Evolutionary conservation across 2,329 filamentous ascomycete genomes (phyloP), one percentile per base, ranked within the genome.

Genomic region (Proliferodiscus dingleyae): DNA sequence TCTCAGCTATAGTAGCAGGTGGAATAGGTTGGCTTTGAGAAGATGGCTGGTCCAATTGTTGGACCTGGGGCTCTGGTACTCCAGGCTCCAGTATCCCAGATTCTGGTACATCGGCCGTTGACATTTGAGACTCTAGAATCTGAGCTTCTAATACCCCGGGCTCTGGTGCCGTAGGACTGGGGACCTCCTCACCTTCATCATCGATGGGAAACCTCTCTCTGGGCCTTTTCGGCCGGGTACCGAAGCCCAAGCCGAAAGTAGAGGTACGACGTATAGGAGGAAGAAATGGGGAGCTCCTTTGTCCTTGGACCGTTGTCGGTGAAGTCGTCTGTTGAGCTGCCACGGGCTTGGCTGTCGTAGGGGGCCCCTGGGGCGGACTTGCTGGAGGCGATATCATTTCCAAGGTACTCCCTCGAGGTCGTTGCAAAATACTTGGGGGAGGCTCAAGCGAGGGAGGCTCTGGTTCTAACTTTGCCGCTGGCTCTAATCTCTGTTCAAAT

Each of bases 201-300:
- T 59, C 55, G 45, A 56, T 51, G 19, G 58, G 46, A 37, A 59
- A 57, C 43, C 55, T n/a, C n/a, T n/a, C n/a, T n/a, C n/a, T 55
- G 45, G 50, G 49, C 42, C 56, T 52, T 50, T 61, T 51, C 49
- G 59, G 43, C 50, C 59, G 49, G 43, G 61, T 47, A 45, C 58
- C 51, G 58, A 66, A 59, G 46, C 60, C 48, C n/a, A 71, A 56
- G 33, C 73, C 73, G 60, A 83, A 77, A 3, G 75, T 77, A 13
- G 79, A 81, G 11, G 70, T 72, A 24, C 77, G 70, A 37, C 77
- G 71, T 47, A 83, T 80, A 1, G 76, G 77, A 3, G 80, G 79
- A 29, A 83, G 61, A 51, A 82, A 82, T 1, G 55, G 52, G 5
- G 53, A 44, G 3, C 47, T 38, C 16, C 44, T 39, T 29, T 47